A percentile compares a stretch with the other conserved stretches of the same genome.
phyloP scores from a whole-genome alignment of 2,329 filamentous ascomycete species.

The Lachnellula willkommii region DNA sequence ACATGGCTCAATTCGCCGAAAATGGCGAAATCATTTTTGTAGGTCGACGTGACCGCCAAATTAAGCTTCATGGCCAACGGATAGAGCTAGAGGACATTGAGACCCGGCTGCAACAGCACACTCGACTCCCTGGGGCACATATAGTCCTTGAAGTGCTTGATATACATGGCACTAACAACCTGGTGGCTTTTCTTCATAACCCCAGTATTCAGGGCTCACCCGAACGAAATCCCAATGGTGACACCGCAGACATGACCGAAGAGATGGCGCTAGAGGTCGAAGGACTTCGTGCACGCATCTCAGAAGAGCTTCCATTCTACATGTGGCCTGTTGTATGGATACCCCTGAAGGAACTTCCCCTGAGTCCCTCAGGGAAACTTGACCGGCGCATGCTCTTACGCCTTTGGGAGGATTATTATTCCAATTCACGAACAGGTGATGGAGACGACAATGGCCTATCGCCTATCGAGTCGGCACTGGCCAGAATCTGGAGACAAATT shows the following conservation, averaged over 20 bases:
- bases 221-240: not conserved
- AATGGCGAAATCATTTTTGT: conserved; percentile 49
- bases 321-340: conserved; percentile 2
- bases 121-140: too few species aligned
- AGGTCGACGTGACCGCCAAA: conserved; percentile 57
- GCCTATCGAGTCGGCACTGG: too few species aligned
- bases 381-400: conserved; percentile 35
- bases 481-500: conserved; percentile 40
- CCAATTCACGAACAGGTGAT: conserved; percentile 23
- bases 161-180: too few species aligned
- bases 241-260: not conserved
- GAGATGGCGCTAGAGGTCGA: too few species aligned
- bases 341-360: conserved; percentile 22
- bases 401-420: conserved; percentile 40
- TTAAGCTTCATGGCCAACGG: conserved; percentile 40
- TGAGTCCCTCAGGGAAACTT: conserved; percentile 28
- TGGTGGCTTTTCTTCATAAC: too few species aligned
- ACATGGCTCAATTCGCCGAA: conserved; percentile 17
- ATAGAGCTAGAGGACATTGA: conserved; percentile 20
- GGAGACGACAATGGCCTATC: too few species aligned
- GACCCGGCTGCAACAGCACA: not conserved
- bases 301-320: conserved; percentile 1
- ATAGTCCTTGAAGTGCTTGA: too few species aligned
- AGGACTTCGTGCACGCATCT: not conserved
- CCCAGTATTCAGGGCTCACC: not conserved